Evolutionary conservation across 805 yeast species (phyloP), one percentile per base, ranked within the genome.

Genomic region (Yarrowia osloensis): DNA sequence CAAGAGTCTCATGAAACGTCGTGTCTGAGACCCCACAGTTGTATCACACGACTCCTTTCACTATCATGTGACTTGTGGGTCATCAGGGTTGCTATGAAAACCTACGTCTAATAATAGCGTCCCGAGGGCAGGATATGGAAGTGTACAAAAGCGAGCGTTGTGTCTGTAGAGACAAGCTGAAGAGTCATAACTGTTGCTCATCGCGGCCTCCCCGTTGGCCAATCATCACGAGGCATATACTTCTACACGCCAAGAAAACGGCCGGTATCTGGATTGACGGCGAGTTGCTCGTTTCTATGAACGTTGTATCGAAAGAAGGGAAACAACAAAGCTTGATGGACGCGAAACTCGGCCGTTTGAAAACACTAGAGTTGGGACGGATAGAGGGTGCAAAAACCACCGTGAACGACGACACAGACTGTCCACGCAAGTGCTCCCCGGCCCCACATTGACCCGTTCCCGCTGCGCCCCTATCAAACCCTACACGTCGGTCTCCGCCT

Each of bases 401-500:
- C 5, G 13, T 19, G 44, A 22, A 4, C 12, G 47, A 21, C 26
- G 44, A 42, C 28, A 22, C 17, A 5, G 17, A 12, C 29, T 3
- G 4, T 7, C 19, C 7, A 22, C 11, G 17, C 4, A 3, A 22
- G 2, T 4, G n/a, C 49, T 8, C 26, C 3, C 22, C 21, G 2
- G 17, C 12, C 24, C 33, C 17, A 6, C 11, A 4, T 0, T 17
- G 19, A 21, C 24, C 37, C 52, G 13, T 2, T 17, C 4, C 3
- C 39, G 13, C 59, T 21, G 28, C 26, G 28, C 40, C 40, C 28
- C 55, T 19, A 21, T 28, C 29, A 54, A 54, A 54, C 39, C 61
- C 42, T 54, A 54, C 61, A 24, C 24, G 44, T 54, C 61, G 61
- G 61, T 21, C 15, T 35, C 61, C 61, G 61, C 6, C 44, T n/a